Evolutionary conservation across 257 asterid species (phyloP).

Genomic region (Plantago elongata): DNA sequence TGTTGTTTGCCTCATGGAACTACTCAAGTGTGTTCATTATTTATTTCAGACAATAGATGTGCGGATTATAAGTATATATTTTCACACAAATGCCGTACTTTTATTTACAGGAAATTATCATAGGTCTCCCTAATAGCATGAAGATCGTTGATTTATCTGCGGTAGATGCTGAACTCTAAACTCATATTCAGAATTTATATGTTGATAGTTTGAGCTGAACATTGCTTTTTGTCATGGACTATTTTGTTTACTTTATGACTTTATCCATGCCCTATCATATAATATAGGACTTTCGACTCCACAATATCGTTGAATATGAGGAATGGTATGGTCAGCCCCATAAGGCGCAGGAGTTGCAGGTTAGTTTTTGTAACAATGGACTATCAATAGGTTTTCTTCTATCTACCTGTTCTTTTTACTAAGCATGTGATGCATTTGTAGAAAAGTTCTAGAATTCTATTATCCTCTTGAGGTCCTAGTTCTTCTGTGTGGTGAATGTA

Average conservation of each 20-base stretch:
- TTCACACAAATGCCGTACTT: constrained; percentile 1
- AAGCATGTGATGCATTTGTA: background rate
- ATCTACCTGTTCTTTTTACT: background rate
- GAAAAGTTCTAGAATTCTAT: background rate
- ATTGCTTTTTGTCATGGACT: background rate
- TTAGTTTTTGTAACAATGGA: constrained; percentile 18
- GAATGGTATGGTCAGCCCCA: constrained; percentile 99
- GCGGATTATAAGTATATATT: constrained; percentile 3
- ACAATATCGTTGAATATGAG: constrained; percentile 66
- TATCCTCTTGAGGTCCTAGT: background rate
- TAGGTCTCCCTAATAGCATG: constrained; percentile 62
- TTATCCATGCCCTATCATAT: constrained; percentile 17
- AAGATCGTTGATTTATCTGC: constrained; percentile 95
- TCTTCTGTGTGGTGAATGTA: constrained; percentile 30
- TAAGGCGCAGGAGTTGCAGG: constrained; percentile 78
- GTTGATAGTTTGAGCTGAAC: background rate
- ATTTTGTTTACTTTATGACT: background rate
- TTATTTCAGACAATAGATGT: background rate
- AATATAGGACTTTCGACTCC: constrained; percentile 82
- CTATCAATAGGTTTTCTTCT: background rate
- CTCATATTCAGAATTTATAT: constrained; percentile 2
- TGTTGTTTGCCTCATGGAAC: constrained; percentile 99
- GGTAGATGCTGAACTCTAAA: constrained; percentile 39
- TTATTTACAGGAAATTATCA: constrained; percentile 73
- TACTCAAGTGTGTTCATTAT: constrained; percentile 56